Percentiles rank a stretch among this genome's conserved stretches.
Conservation (phyloP, 306 rosid genomes). For the Crataegus laevigata region DNA sequence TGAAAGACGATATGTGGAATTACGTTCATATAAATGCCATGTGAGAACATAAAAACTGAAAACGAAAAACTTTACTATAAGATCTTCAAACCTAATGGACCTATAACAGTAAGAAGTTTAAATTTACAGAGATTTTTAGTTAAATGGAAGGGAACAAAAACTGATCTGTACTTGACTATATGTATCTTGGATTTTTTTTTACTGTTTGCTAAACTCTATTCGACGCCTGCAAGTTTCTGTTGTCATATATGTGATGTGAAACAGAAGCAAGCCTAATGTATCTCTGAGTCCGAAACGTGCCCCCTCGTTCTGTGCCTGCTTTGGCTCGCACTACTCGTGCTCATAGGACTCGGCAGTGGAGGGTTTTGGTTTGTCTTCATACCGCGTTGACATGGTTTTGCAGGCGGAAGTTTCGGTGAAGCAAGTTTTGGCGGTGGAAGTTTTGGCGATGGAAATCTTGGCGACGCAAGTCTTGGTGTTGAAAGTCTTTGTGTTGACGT, state of each 20-base stretch:
- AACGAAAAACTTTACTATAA: neutral
- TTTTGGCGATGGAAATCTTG: neutral
- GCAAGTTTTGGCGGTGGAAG: neutral
- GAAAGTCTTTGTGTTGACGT: neutral
- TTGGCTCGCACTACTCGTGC: constrained; percentile 17
- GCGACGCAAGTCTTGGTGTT: neutral
- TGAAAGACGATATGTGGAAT: too few relatives aligned
- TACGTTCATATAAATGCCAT: neutral
- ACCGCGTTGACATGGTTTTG: constrained; percentile 18
- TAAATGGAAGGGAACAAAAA: constrained; percentile 3
- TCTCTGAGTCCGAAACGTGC: constrained; percentile 29
- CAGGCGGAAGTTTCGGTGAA: neutral
- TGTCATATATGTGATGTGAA: neutral
- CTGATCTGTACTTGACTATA: too few relatives aligned
- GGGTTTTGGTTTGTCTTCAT: constrained; percentile 24
- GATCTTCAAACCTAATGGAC: neutral
- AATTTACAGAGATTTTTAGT: neutral
- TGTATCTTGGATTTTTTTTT: neutral
- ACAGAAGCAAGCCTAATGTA: constrained; percentile 16
- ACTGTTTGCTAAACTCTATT: neutral
- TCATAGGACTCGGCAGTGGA: constrained; percentile 17
- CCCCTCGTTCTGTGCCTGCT: constrained; percentile 19
- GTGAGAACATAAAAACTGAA: neutral
- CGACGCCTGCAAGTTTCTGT: neutral
- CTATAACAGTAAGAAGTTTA: neutral